A percentile compares a stretch with the other conserved stretches of the same genome.
phyloP scores from a whole-genome alignment of 805 yeast genomes.

The Saccharomyces kudriavzevii region DNA sequence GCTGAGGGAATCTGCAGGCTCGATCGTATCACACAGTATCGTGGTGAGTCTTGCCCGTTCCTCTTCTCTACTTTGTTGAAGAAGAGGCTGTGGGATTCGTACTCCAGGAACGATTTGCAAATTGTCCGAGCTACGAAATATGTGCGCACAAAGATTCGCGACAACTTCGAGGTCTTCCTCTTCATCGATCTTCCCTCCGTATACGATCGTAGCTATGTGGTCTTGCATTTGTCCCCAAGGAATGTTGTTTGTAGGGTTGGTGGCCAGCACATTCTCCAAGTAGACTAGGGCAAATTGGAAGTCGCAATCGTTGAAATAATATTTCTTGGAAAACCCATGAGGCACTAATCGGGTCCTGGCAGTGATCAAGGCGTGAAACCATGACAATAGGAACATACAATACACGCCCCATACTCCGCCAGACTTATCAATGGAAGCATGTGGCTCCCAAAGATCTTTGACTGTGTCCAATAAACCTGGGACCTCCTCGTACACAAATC shows the following conservation, averaged over 20 bases:
- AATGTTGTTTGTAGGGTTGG: neutral
- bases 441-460: constrained; percentile 15
- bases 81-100: constrained; percentile 3
- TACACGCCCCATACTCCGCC: constrained; percentile 20
- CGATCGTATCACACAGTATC: constrained; percentile 1
- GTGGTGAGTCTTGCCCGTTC: constrained; percentile 1
- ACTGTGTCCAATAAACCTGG: constrained; percentile 37
- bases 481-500: constrained; percentile 49
- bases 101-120: constrained; percentile 10
- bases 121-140: constrained; percentile 4
- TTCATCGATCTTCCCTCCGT: constrained; percentile 45
- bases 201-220: constrained; percentile 12
- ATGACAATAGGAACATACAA: constrained; percentile 47
- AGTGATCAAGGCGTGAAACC: constrained; percentile 62
- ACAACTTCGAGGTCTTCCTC: constrained; percentile 32
- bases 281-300: constrained; percentile 40
- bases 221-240: neutral
- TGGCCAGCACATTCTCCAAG: constrained; percentile 28
- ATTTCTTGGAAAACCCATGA: constrained; percentile 48
- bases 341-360: constrained; percentile 56
- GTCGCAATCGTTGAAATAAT: constrained; percentile 74
- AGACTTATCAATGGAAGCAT: constrained; percentile 27
- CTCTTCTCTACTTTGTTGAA: neutral
- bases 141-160: constrained; percentile 4
- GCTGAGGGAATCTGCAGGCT: constrained; percentile 8